Conservation (phyloP, 2,329 filamentous ascomycete genomes). For the Arthrocladium fulminans region DNA sequence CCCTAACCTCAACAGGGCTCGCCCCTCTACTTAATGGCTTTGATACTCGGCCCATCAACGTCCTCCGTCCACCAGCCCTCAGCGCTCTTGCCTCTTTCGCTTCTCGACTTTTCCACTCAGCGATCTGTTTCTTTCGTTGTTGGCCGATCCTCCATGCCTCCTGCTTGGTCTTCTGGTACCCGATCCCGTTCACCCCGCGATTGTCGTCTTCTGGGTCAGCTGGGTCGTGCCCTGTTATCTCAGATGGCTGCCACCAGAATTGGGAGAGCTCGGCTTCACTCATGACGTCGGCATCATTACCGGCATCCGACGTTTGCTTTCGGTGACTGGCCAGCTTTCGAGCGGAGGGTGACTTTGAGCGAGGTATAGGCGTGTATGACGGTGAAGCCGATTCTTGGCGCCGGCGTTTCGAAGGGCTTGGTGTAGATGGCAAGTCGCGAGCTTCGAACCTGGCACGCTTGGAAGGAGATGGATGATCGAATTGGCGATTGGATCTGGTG, state of each 20-base stretch:
- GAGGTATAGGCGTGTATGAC: background rate
- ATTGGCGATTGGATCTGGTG: background rate
- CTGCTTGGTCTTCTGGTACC: slow-evolving; percentile 53
- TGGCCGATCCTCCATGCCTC: slow-evolving; percentile 49
- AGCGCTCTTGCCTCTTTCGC: slow-evolving; percentile 50
- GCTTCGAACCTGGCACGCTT: background rate
- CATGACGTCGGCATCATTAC: background rate
- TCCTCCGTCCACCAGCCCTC: slow-evolving; percentile 43
- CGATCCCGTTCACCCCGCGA: slow-evolving; percentile 55
- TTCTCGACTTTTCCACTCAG: slow-evolving; percentile 52
- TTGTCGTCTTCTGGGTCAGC: slow-evolving; percentile 53
- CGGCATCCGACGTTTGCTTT: background rate
- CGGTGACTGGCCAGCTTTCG: background rate
- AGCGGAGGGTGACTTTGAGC: slow-evolving; percentile 1
- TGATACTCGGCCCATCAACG: background rate
- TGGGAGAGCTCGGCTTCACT: slow-evolving; percentile 21
- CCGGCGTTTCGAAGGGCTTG: background rate
- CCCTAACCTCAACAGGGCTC: background rate
- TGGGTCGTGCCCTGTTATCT: slow-evolving; percentile 54
- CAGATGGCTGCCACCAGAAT: slow-evolving; percentile 48
- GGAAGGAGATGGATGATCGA: background rate
- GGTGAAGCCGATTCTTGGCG: background rate
- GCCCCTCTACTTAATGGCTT: slow-evolving; percentile 3
- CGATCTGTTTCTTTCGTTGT: slow-evolving; percentile 49
- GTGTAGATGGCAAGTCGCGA: background rate